Percentiles rank a stretch among this genome's conserved stretches.
These are phyloP conservation scores for Blastobotrys attinorum DNA, from an alignment of 805 yeast genomes.

Conservation along the genomic window DNA sequence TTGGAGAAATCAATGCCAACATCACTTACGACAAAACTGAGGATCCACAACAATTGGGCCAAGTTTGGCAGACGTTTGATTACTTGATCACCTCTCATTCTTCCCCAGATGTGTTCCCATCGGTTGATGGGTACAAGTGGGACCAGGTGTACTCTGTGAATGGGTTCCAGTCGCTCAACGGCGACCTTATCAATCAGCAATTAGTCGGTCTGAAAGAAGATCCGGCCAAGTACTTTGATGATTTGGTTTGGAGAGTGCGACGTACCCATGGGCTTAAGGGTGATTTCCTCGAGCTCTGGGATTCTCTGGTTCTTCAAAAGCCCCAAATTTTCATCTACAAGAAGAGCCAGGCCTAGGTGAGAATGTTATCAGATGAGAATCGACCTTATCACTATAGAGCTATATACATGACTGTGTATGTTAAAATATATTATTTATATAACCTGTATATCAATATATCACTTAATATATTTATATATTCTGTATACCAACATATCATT, in stretches of 20 bases:
- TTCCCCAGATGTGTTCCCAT: slow-evolving; percentile 5
- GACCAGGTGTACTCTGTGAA: slow-evolving; percentile 31
- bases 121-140: slow-evolving; percentile 33
- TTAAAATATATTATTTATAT: too few relatives aligned
- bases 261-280: neutral
- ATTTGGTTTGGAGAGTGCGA: neutral
- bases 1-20: slow-evolving; percentile 44
- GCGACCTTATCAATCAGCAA: slow-evolving; percentile 6
- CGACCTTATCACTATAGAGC: too few relatives aligned
- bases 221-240: neutral
- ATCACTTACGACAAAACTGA: slow-evolving; percentile 74
- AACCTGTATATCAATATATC: too few relatives aligned
- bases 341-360: too few relatives aligned
- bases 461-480: too few relatives aligned
- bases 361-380: too few relatives aligned
- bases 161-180: slow-evolving; percentile 37
- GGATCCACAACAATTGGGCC: slow-evolving; percentile 30
- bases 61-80: slow-evolving; percentile 42
- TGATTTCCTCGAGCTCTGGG: neutral
- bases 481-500: too few relatives aligned
- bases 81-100: slow-evolving; percentile 40
- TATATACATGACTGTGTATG: too few relatives aligned
- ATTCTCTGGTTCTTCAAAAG: neutral
- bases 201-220: neutral
- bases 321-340: neutral